phyloP scores from a whole-genome alignment of 192 early-diverging fungal species.

The Cetraspora pellucida region DNA sequence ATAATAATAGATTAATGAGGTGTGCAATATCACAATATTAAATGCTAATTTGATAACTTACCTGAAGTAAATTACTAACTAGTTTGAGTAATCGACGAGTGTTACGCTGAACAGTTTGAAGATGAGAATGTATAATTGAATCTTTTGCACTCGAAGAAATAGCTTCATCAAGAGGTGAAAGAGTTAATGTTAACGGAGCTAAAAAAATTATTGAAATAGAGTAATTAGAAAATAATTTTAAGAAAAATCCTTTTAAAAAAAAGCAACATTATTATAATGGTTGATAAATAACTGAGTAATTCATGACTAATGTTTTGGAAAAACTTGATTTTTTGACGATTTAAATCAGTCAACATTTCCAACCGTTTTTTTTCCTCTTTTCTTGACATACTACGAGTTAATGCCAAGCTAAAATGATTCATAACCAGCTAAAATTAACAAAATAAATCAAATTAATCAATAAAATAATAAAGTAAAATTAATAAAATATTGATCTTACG shows the following conservation, averaged over 20 bases:
- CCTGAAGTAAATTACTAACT: constrained; percentile 58
- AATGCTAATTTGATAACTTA: neutral
- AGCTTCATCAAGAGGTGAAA: constrained; percentile 55
- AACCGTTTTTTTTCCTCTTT: constrained; percentile 44
- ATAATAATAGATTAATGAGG: too few relatives aligned
- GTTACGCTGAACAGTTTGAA: constrained; percentile 55
- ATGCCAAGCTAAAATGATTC: constrained; percentile 38
- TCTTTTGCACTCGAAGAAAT: constrained; percentile 35
- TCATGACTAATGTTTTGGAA: constrained; percentile 53
- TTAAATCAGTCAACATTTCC: constrained; percentile 41
- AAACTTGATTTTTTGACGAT: constrained; percentile 46
- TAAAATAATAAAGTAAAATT: neutral
- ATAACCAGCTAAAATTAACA: constrained; percentile 41
- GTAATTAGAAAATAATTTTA: neutral
- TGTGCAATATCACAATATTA: too few relatives aligned
- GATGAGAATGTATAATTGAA: constrained; percentile 28
- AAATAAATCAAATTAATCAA: neutral
- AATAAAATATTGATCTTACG: neutral
- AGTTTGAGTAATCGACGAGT: constrained; percentile 57
- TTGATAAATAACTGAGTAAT: constrained; percentile 44
- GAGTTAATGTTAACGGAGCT: constrained; percentile 59
- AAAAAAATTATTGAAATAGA: neutral
- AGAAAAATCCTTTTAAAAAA: too few relatives aligned
- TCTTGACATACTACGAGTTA: constrained; percentile 40
- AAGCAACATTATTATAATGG: neutral